A percentile compares a stretch with the other conserved stretches of the same genome.
phyloP scores from a whole-genome alignment of 805 yeast species.

The Pachysolen tannophilus region DNA sequence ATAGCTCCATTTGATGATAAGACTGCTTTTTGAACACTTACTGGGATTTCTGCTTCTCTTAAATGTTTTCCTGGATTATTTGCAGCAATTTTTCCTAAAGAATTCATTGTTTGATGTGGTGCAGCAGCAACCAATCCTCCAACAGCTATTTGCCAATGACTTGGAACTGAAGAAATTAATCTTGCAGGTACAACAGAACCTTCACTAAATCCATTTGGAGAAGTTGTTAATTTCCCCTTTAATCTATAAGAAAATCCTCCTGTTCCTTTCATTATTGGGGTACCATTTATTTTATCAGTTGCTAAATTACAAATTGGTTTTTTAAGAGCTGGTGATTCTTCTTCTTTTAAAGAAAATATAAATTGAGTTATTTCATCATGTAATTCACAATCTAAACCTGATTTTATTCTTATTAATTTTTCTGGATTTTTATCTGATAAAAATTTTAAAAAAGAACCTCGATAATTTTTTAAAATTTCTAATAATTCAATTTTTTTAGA shows the following conservation, averaged over 20 bases:
- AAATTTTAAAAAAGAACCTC: slow-evolving; percentile 48
- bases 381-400: slow-evolving; percentile 19
- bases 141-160: slow-evolving; percentile 40
- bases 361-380: slow-evolving; percentile 32
- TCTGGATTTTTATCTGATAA: slow-evolving; percentile 43
- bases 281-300: slow-evolving; percentile 14
- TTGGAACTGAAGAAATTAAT: slow-evolving; percentile 36
- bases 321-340: slow-evolving; percentile 11
- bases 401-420: slow-evolving; percentile 21
- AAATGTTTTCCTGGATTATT: slow-evolving; percentile 9
- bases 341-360: slow-evolving; percentile 19
- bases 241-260: slow-evolving; percentile 71
- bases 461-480: slow-evolving; percentile 34
- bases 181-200: slow-evolving; percentile 64
- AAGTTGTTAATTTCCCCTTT: slow-evolving; percentile 57
- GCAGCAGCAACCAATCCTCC: slow-evolving; percentile 36
- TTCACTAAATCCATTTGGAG: slow-evolving; percentile 61
- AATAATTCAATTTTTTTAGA: slow-evolving; percentile 26
- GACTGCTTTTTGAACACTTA: slow-evolving; percentile 6
- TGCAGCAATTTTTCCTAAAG: slow-evolving; percentile 5
- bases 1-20: slow-evolving; percentile 4
- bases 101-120: slow-evolving; percentile 4
- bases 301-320: slow-evolving; percentile 14
- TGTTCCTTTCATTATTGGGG: slow-evolving; percentile 44
- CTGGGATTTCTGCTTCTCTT: slow-evolving; percentile 8